A percentile compares a stretch with the other conserved stretches of the same genome.
These are phyloP conservation scores for Eimeria maxima DNA, from an alignment of 169 alveolate species.

Conservation along the genomic window DNA sequence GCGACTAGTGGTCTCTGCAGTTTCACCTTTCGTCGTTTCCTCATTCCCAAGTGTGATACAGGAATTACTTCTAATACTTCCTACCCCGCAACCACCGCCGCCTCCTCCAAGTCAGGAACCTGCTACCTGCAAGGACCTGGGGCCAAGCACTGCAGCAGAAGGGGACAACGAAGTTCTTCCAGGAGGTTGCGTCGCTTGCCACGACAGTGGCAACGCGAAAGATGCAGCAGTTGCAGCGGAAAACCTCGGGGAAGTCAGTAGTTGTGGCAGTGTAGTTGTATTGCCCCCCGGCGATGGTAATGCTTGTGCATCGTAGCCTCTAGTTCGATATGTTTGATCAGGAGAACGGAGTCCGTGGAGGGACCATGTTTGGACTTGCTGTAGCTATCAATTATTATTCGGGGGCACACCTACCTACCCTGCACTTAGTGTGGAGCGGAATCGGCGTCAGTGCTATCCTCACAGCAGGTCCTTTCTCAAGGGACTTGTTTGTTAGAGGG, in stretches of 20 bases:
- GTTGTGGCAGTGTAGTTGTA: background rate
- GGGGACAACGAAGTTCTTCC: background rate
- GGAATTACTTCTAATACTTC: conserved; percentile 44
- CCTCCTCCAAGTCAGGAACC: conserved; percentile 36
- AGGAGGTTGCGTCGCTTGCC: background rate
- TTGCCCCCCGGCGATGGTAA: conserved; percentile 18
- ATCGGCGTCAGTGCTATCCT: background rate
- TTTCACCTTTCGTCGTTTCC: conserved; percentile 52
- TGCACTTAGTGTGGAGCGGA: background rate
- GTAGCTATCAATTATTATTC: background rate
- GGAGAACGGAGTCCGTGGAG: background rate
- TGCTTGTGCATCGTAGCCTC: conserved; percentile 40
- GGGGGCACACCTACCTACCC: background rate
- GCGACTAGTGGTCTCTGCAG: conserved; percentile 46
- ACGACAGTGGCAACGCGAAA: conserved; percentile 18
- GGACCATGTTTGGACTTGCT: background rate
- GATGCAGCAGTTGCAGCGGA: conserved; percentile 3
- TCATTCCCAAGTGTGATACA: conserved; percentile 25
- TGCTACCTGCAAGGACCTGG: background rate
- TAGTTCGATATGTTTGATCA: background rate
- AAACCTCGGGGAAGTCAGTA: background rate
- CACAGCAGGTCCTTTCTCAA: background rate
- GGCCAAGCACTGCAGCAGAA: background rate
- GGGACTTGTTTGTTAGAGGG: background rate
- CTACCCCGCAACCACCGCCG: conserved; percentile 73